Evolutionary conservation across 495 filamentous ascomycete species (phyloP), one percentile per base, ranked within the genome.

Genomic region (Daldinia grandis): DNA sequence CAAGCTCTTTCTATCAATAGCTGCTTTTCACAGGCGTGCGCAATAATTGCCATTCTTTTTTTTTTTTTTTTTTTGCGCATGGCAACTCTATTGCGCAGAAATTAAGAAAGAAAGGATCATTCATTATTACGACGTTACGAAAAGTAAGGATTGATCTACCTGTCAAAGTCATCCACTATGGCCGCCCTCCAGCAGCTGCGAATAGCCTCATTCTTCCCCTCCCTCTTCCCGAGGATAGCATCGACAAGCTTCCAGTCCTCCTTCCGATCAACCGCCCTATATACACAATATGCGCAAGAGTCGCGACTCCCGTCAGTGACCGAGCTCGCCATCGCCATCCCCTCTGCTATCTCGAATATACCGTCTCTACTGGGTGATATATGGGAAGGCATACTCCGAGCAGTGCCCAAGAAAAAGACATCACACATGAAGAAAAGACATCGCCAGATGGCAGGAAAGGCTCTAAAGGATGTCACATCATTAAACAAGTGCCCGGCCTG

Each of bases 371-470:
- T 96, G 17, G 86, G 86, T 50, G 92, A 89, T 38, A 86, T 99
- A 66, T 98, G 95, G 92, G 96, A 97, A 67, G 93, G 91, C 2
- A 87, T 98, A 38, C 88, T 99, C 35, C 89, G 89, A 68, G 95
- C 95, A 4, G 95, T 97, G 5, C 95, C 95, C 9, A 99, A 99
- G 86, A 98, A 97, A 82, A 99, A 98, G 88, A 97, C 94, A 9
- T 97, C 95, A 25, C 92, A 99, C 79, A 93, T 92, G 86, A 98
- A 97, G 85, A 97, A 92, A 83, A 90, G 95, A 68, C 90, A 93
- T 74, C 87, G 96, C 72, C 93, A 95, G 72, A 89, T 98, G 88
- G 95, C 93, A 17, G 95, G 95, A 73, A 98, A 98, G 80, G 93
- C 88, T 40, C 82, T 98, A 75, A 92, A 95, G 83, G 95, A 98